Conservation (phyloP, 1,284 basidiomycete species). For the Sparassis latifolia region DNA sequence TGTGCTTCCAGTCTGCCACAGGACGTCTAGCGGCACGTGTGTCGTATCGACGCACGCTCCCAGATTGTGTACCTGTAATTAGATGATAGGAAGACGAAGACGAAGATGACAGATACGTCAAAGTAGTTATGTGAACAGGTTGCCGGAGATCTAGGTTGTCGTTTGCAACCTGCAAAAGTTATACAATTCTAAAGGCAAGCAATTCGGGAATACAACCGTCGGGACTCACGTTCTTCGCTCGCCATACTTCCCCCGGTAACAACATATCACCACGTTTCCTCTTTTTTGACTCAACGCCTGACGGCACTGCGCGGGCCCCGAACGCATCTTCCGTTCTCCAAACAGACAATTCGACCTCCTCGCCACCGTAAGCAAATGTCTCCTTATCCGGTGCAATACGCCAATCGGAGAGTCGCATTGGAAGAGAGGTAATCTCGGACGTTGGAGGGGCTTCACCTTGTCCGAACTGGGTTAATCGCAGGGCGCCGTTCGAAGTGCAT, state of each 20-base stretch:
- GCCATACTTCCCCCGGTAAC: conserved; percentile 70
- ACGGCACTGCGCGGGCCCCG: conserved; percentile 9
- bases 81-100: conserved; percentile 43
- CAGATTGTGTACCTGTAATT: conserved; percentile 70
- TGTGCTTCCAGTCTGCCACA: conserved; percentile 56
- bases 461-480: conserved; percentile 40
- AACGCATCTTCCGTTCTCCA: conserved; percentile 78
- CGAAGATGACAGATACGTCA: conserved; percentile 49
- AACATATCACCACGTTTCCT: conserved; percentile 61
- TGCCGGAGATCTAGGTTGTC: conserved; percentile 75
- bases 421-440: conserved; percentile 36
- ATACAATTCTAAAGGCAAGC: neutral
- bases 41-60: conserved; percentile 77
- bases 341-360: conserved; percentile 82
- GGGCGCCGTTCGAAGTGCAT: conserved; percentile 68
- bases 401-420: conserved; percentile 62
- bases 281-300: conserved; percentile 41
- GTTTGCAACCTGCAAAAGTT: conserved; percentile 53
- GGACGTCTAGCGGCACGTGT: conserved; percentile 69
- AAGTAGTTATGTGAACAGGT: conserved; percentile 72
- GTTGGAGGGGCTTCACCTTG: conserved; percentile 20
- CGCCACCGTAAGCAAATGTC: conserved; percentile 77
- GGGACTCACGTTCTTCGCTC: conserved; percentile 63
- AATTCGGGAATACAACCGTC: too few relatives aligned
- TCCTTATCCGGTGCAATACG: conserved; percentile 45